phyloP scores from a whole-genome alignment of 345 rosid genomes.

The Mercurialis annua region DNA sequence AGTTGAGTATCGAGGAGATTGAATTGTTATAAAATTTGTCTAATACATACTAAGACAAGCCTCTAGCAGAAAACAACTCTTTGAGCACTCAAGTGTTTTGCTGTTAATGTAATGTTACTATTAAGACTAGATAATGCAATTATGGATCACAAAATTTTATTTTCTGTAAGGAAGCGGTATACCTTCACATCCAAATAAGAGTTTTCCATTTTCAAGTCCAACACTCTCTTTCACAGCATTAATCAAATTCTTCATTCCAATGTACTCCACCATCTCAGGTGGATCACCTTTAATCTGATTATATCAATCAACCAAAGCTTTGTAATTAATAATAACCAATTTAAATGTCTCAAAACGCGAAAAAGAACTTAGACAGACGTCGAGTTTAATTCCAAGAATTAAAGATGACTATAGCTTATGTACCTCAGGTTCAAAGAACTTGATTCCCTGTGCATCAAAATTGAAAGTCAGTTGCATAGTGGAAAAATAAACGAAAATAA shows the following conservation, averaged over 20 bases:
- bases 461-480: slow-evolving; percentile 23
- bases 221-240: slow-evolving; percentile 67
- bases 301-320: slow-evolving; percentile 20
- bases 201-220: slow-evolving; percentile 69
- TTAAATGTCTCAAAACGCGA: background rate
- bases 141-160: background rate
- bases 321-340: background rate
- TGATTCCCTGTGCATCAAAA: slow-evolving; percentile 67
- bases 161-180: background rate
- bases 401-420: slow-evolving; percentile 15
- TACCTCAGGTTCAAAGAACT: slow-evolving; percentile 99
- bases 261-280: slow-evolving; percentile 83
- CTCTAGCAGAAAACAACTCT: background rate
- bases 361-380: slow-evolving; percentile 7
- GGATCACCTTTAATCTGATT: slow-evolving; percentile 90
- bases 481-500: background rate
- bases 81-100: background rate
- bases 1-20: no score
- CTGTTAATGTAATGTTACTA: slow-evolving; percentile 1
- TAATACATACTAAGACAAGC: background rate
- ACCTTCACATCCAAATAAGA: slow-evolving; percentile 78
- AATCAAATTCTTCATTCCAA: slow-evolving; percentile 86
- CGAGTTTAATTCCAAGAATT: slow-evolving; percentile 16
- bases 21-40: background rate
- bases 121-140: slow-evolving; percentile 7